Evolutionary conservation across 768 basidiomycete genomes (phyloP), one percentile per base, ranked within the genome.

Genomic region (Collybia sordida): DNA sequence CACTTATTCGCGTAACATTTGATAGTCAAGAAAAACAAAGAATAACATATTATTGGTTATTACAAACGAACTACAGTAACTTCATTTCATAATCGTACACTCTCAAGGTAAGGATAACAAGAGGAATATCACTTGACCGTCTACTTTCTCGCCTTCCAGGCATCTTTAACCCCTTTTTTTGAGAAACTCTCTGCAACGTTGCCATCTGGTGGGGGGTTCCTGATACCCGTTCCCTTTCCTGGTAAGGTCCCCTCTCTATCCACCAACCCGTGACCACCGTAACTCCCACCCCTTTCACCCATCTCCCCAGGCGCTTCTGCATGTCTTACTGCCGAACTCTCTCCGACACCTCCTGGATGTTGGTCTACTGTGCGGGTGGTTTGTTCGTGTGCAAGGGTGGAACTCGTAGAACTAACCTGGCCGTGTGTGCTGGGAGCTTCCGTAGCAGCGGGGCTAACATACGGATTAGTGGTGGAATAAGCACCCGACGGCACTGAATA

Each of bases 401-500:
- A 62, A 54, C 72, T 70, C 15, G 78, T 75, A 14, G 80, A 78
- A 60, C 71, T 71, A 37, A 72, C 64, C 51, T 71, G 64, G 42
- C 62, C 70, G 40, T 65, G 59, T 2, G 64, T 56, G 24, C 68
- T 64, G 28, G 76, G 71, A 15, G 74, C 62, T 42, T 70, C 72
- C 4, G 79, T 68, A 28, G 77, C 45, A 11, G 65, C 49, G 64
- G 67, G 73, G 60, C 70, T 72, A 48, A 71, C 65, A 54, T 73
- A 78, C 15, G 82, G 71, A 1, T 72, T 64, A 18, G 78, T 75
- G 24, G 73, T 72, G 36, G 79, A 75, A 63, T 82, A 83, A 4
- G 86, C 87, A 56, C 88, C 87, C 9, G 81, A 79, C 1, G 87
- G 87, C n/a, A 90, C 85, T 56, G 78, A 71, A 57, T 87, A 88